These are phyloP conservation scores for Fusarium sp. DNA, from an alignment of 2,329 filamentous ascomycete genomes.

Conservation along the genomic window DNA sequence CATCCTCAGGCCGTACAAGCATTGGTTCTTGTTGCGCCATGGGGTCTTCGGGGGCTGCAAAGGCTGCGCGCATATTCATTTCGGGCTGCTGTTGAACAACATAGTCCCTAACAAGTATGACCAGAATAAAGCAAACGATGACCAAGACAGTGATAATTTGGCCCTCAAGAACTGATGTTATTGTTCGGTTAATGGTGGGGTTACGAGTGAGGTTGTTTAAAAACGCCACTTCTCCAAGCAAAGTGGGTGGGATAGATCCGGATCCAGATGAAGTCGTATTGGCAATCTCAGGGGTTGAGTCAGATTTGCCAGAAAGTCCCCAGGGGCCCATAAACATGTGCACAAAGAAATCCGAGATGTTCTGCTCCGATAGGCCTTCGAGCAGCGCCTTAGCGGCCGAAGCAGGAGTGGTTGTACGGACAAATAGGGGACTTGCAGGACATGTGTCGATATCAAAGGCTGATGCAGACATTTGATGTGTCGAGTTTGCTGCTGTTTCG, in stretches of 20 bases:
- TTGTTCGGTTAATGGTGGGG: conserved; percentile 78
- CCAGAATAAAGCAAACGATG: conserved; percentile 93
- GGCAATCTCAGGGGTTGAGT: conserved; percentile 18
- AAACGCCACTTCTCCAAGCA: conserved; percentile 70
- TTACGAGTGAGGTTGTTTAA: conserved; percentile 75
- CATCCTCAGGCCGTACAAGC: conserved; percentile 43
- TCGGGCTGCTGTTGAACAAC: conserved; percentile 98
- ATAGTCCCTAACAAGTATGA: conserved; percentile 97
- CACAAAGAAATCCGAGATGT: conserved; percentile 52
- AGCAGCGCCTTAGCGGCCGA: conserved; percentile 51
- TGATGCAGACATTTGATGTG: conserved; percentile 51
- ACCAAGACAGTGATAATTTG: conserved; percentile 93
- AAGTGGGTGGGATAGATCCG: conserved; percentile 43
- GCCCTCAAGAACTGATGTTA: conserved; percentile 89
- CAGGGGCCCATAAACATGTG: conserved; percentile 50
- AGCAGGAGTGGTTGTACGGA: conserved; percentile 51
- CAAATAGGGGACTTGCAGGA: conserved; percentile 54
- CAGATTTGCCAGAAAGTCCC: conserved; percentile 47
- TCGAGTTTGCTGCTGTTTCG: conserved; percentile 36
- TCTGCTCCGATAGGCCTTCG: conserved; percentile 49
- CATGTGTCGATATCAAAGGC: conserved; percentile 50
- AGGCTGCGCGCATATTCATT: conserved; percentile 81
- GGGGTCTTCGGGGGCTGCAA: conserved; percentile 61
- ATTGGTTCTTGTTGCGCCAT: conserved; percentile 45
- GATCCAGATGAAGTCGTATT: conserved; percentile 35